A percentile compares a stretch with the other conserved stretches of the same genome.
Conservation (phyloP, 75 land plant genomes). For the Cunninghamia lanceolata region DNA sequence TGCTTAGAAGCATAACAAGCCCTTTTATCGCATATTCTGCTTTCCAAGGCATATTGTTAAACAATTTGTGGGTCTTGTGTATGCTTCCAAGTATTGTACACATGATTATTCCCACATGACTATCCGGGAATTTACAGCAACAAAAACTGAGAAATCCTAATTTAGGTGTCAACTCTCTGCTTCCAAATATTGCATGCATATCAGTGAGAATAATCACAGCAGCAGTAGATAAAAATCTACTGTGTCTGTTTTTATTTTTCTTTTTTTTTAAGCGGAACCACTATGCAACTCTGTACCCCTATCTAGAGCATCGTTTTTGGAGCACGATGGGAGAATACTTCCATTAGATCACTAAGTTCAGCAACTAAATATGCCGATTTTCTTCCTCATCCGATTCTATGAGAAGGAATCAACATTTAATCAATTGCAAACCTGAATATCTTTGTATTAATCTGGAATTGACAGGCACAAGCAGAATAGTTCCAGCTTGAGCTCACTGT, state of each 20-base stretch:
- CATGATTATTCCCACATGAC: neutral
- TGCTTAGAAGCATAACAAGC: neutral
- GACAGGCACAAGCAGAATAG: neutral
- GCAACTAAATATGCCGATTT: neutral
- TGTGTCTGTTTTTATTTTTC: too few relatives aligned
- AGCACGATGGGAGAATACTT: neutral
- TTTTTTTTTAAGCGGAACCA: neutral
- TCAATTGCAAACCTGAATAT: neutral
- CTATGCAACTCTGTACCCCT: neutral
- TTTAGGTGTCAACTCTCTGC: neutral
- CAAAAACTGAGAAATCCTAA: neutral
- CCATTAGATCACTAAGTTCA: neutral
- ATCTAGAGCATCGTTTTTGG: neutral
- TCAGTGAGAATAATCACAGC: neutral
- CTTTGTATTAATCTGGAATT: neutral
- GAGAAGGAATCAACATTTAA: neutral
- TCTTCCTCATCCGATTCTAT: neutral
- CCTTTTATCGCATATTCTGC: neutral
- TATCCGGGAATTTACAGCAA: neutral
- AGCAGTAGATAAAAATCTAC: neutral
- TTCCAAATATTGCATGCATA: neutral
- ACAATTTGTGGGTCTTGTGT: neutral
- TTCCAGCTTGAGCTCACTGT: neutral
- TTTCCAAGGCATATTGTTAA: neutral
- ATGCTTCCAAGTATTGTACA: neutral